Conservation (phyloP, 1,284 basidiomycete genomes). For the Sporisorium graminicola region DNA sequence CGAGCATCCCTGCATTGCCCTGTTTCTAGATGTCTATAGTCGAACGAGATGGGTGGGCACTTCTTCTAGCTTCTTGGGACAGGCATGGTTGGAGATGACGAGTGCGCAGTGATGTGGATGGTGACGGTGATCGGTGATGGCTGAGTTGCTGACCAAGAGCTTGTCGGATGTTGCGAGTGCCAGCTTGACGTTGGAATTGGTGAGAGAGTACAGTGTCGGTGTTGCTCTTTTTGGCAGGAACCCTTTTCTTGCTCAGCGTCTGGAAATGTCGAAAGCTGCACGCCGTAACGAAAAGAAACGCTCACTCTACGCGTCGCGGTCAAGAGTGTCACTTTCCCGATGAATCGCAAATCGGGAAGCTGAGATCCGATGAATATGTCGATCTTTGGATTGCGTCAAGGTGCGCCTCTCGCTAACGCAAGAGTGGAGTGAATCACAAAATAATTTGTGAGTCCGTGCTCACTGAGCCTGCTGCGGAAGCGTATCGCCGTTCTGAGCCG, state of each 20-base stretch:
- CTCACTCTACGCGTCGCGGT: conserved; percentile 34
- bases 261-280: conserved; percentile 2
- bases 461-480: background rate
- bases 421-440: background rate
- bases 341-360: background rate
- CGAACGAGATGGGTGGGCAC: background rate
- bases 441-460: background rate
- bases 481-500: background rate
- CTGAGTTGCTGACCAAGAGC: conserved; percentile 4
- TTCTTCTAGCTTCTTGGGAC: background rate
- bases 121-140: conserved; percentile 2
- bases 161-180: conserved; percentile 8
- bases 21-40: background rate
- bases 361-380: background rate
- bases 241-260: background rate
- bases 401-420: conserved; percentile 6
- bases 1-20: conserved; percentile 36
- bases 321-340: conserved; percentile 26
- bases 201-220: conserved; percentile 11
- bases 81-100: background rate
- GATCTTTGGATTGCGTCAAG: conserved; percentile 26
- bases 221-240: conserved; percentile 24
- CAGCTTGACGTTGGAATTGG: background rate
- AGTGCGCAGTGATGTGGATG: background rate
- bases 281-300: conserved; percentile 11